These are phyloP conservation scores for Coffea humblotiana DNA, from an alignment of 305 asterid genomes.

Conservation along the genomic window DNA sequence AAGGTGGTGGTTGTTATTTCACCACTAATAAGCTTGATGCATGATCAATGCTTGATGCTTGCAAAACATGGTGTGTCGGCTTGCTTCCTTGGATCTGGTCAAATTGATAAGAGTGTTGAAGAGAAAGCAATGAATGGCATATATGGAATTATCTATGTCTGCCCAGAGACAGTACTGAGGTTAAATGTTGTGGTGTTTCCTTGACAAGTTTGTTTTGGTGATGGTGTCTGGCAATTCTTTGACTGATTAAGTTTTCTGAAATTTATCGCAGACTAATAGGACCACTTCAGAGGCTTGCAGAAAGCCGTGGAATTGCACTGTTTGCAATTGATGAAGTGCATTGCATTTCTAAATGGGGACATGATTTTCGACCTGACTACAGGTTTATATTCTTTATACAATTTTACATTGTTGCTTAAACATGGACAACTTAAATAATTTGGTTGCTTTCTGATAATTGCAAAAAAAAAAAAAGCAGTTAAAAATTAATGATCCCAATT, in stretches of 20 bases:
- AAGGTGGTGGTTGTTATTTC: slow-evolving; percentile 75
- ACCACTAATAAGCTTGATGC: slow-evolving; percentile 84
- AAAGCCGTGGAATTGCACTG: slow-evolving; percentile 63
- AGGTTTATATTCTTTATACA: slow-evolving; percentile 38
- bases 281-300: slow-evolving; percentile 63
- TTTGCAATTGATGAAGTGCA: slow-evolving; percentile 77
- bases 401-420: slow-evolving; percentile 1
- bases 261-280: slow-evolving; percentile 47
- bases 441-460: not conserved
- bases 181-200: slow-evolving; percentile 20
- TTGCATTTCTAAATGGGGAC: slow-evolving; percentile 90
- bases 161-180: slow-evolving; percentile 78
- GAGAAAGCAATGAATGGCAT: slow-evolving; percentile 64
- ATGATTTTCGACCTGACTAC: slow-evolving; percentile 79
- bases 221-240: slow-evolving; percentile 16
- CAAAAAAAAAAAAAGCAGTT: not conserved
- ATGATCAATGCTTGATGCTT: slow-evolving; percentile 78
- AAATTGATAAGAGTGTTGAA: slow-evolving; percentile 63
- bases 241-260: slow-evolving; percentile 8
- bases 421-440: not conserved
- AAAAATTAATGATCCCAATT: not conserved
- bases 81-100: slow-evolving; percentile 85
- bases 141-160: slow-evolving; percentile 62
- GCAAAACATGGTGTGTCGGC: slow-evolving; percentile 67
- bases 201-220: slow-evolving; percentile 5